phyloP scores from a whole-genome alignment of 768 basidiomycete genomes.

The Paxillus rubicundulus region DNA sequence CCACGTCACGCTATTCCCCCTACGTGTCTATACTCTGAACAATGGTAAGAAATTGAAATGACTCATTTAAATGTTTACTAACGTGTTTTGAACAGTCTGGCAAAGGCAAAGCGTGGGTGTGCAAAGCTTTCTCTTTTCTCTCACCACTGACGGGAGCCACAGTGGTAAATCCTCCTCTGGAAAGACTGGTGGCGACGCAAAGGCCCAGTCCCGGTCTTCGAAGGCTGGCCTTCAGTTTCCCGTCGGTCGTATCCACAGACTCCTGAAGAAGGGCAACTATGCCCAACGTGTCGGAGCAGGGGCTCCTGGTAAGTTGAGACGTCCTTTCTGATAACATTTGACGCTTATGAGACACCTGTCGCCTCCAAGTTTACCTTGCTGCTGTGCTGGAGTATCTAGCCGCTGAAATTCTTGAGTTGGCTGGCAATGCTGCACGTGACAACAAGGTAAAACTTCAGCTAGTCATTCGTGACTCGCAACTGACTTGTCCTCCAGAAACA shows the following conservation, averaged over 20 bases:
- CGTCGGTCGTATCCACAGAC: conserved; percentile 79
- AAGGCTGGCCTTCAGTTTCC: conserved; percentile 71
- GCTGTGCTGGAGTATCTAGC: conserved; percentile 86
- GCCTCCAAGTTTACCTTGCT: conserved; percentile 65
- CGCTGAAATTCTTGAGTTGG: conserved; percentile 84
- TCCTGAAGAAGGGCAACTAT: conserved; percentile 72
- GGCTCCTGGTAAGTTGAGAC: conserved; percentile 52
- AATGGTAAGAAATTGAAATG: conserved; percentile 31
- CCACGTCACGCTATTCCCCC: conserved; percentile 19
- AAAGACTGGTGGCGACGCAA: conserved; percentile 49
- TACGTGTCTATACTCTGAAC: conserved; percentile 7
- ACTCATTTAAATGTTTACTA: conserved; percentile 1
- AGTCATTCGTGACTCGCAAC: neutral
- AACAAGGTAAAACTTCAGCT: conserved; percentile 45
- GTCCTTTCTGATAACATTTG: neutral
- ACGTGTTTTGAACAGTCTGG: conserved; percentile 40
- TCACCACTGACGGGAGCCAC: neutral
- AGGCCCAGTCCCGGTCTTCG: conserved; percentile 65
- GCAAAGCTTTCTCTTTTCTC: conserved; percentile 6
- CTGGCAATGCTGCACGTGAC: conserved; percentile 75
- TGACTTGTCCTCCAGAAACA: conserved; percentile 43
- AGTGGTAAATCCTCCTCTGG: conserved; percentile 48
- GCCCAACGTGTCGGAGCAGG: conserved; percentile 67
- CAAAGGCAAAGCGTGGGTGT: conserved; percentile 52
- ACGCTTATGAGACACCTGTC: conserved; percentile 7